Percentiles rank a stretch among this genome's conserved stretches.
Evolutionary conservation across 495 filamentous ascomycete species (phyloP).

Genomic region (Elasticomyces elasticus): DNA sequence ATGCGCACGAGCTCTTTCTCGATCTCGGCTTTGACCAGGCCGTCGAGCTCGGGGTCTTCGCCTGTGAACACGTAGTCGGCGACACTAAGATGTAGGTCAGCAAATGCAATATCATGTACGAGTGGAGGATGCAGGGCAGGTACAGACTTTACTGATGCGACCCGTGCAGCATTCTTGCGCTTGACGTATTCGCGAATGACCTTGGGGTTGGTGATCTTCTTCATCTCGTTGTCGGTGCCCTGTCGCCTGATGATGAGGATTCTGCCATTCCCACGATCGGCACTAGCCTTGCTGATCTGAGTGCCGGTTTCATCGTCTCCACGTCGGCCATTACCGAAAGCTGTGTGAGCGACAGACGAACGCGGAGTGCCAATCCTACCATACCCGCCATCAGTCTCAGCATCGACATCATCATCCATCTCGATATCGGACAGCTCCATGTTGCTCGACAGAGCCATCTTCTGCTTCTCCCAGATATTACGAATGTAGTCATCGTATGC

Average conservation of each 20-base stretch:
- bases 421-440: slow-evolving; percentile 53
- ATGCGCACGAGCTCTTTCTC: slow-evolving; percentile 70
- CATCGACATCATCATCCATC: slow-evolving; percentile 56
- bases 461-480: slow-evolving; percentile 83
- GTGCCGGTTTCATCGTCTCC: slow-evolving; percentile 71
- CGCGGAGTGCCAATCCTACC: slow-evolving; percentile 43
- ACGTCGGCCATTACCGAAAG: slow-evolving; percentile 35
- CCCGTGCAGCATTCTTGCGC: slow-evolving; percentile 29
- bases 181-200: slow-evolving; percentile 60
- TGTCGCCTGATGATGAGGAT: slow-evolving; percentile 66
- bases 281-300: slow-evolving; percentile 73
- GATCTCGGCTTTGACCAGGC: slow-evolving; percentile 40
- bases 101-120: not conserved
- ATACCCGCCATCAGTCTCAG: slow-evolving; percentile 31
- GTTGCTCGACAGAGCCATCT: slow-evolving; percentile 58
- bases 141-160: slow-evolving; percentile 4
- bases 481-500: slow-evolving; percentile 81
- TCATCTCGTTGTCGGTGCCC: slow-evolving; percentile 43
- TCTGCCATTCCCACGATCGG: slow-evolving; percentile 55
- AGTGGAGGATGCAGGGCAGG: not conserved
- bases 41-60: slow-evolving; percentile 28
- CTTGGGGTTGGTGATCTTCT: slow-evolving; percentile 59
- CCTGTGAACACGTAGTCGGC: not conserved
- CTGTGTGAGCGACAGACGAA: slow-evolving; percentile 48
- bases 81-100: not conserved